A percentile compares a stretch with the other conserved stretches of the same genome.
Conservation (phyloP, 2,329 filamentous ascomycete species). For the Botrytis medusae region DNA sequence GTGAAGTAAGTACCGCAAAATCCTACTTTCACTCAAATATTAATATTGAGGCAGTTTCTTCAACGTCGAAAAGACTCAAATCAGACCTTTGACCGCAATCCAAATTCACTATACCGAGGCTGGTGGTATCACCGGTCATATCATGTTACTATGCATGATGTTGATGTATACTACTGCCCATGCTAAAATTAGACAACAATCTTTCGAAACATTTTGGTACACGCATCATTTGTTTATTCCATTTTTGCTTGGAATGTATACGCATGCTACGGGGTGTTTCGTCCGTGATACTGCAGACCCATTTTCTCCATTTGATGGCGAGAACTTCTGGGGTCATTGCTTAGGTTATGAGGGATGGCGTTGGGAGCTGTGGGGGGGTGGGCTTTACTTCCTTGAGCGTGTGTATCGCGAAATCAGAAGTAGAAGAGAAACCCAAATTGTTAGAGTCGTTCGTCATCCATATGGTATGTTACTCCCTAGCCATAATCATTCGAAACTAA, state of each 20-base stretch:
- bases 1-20: slow-evolving; percentile 71
- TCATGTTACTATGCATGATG: slow-evolving; percentile 99
- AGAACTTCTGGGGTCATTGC: slow-evolving; percentile 85
- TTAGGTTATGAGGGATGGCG: slow-evolving; percentile 95
- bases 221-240: slow-evolving; percentile 98
- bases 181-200: slow-evolving; percentile 90
- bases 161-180: slow-evolving; percentile 97
- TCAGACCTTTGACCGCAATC: slow-evolving; percentile 76
- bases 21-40: background rate
- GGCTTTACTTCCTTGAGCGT: slow-evolving; percentile 81
- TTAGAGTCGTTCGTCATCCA: slow-evolving; percentile 90
- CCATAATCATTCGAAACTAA: slow-evolving; percentile 35
- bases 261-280: slow-evolving; percentile 94
- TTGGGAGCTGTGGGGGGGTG: slow-evolving; percentile 89
- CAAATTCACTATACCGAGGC: slow-evolving; percentile 90
- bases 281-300: slow-evolving; percentile 75
- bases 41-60: slow-evolving; percentile 65
- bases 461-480: slow-evolving; percentile 60
- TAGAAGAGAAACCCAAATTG: slow-evolving; percentile 81
- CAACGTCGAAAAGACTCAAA: slow-evolving; percentile 84
- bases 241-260: slow-evolving; percentile 91
- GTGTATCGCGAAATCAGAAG: slow-evolving; percentile 88
- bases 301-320: slow-evolving; percentile 80
- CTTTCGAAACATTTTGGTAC: slow-evolving; percentile 99
- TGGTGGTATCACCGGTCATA: slow-evolving; percentile 90